Base-by-base conservation (phyloP, 2,329 filamentous ascomycete species). In the Pseudogymnoascus sp. region DNA sequence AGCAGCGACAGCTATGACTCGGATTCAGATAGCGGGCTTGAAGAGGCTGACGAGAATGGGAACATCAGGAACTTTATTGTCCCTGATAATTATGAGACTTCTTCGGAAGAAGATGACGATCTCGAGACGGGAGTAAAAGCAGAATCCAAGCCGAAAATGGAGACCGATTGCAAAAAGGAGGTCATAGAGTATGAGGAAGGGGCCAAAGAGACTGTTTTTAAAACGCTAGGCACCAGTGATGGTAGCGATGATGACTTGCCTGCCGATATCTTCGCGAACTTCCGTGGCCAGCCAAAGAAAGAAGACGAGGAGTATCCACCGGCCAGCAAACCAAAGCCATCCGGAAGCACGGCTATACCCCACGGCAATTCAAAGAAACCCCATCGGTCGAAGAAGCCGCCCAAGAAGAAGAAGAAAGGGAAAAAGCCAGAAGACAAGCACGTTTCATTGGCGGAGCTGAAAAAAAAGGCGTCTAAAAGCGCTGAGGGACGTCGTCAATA, bases 391-490 rank as follows among this genome's bases (percentile, higher is more conserved):
- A 60, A 60, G 40, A 60, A 44, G 33, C 62, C n/a, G 5, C 37
- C 64, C 66, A 35, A 69, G 72, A 59, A 68, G 67, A 36, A 64
- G 37, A 37, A 61, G 47, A 50, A 7, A 63, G 66, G 36, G 61
- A 71, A 68, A 64, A 73, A 70, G 47, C 69, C 69, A 36, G 66
- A 68, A 37, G 70, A 71, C 21, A 64, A 68, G 8, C 68, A 71
- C 21, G 74, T 79, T 60, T 84, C 81, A 1, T 76, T 89, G 3
- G 83, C 84, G 0, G 78, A 86, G 62, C 79, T 94, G 13, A 89
- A 90, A 66, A 82, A 84, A 62, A 81, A 88, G 26, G 86, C 84
- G 0, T 76, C 77, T 58, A 84, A 81, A 64, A 93, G 84, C 73
- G 80, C 79, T 35, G 57, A 79, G 10, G 84, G 87, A 2, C 88